Conservation (phyloP, 805 yeast genomes). For the Yamadazyma scolyti region DNA sequence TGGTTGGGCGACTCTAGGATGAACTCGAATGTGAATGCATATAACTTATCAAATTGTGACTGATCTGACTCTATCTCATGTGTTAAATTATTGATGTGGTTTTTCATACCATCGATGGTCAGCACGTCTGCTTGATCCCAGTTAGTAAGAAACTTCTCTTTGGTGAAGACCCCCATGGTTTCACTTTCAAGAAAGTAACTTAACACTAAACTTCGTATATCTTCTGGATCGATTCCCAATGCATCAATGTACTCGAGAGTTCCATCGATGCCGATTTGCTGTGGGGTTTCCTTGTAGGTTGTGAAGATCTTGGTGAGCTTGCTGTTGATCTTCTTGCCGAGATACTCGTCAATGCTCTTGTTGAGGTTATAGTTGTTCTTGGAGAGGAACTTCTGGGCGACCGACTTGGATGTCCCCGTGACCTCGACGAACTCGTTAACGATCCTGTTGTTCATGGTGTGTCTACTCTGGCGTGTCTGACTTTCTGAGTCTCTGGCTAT, state of each 20-base stretch:
- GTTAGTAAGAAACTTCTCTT: conserved; percentile 47
- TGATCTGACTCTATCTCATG: conserved; percentile 2
- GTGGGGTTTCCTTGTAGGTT: conserved; percentile 25
- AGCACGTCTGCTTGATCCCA: conserved; percentile 45
- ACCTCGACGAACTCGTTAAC: conserved; percentile 30
- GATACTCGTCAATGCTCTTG: conserved; percentile 28
- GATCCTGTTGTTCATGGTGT: not conserved
- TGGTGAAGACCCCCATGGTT: conserved; percentile 57
- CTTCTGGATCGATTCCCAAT: conserved; percentile 70
- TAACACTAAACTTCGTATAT: conserved; percentile 62
- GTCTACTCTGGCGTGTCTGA: not conserved
- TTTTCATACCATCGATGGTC: conserved; percentile 46
- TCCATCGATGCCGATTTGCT: conserved; percentile 71
- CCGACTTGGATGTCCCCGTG: conserved; percentile 32
- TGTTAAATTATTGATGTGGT: conserved; percentile 14
- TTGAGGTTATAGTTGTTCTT: conserved; percentile 25
- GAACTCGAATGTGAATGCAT: conserved; percentile 68
- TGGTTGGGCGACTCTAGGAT: conserved; percentile 55
- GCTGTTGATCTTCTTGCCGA: conserved; percentile 11
- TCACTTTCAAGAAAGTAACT: conserved; percentile 70
- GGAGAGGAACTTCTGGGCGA: conserved; percentile 36
- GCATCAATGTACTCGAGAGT: conserved; percentile 66
- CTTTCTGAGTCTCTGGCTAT: not conserved
- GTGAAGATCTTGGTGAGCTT: conserved; percentile 29
- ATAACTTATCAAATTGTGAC: conserved; percentile 52